Evolutionary conservation across 805 yeast species (phyloP).

Genomic region (Schwanniomyces vanrijiae): DNA sequence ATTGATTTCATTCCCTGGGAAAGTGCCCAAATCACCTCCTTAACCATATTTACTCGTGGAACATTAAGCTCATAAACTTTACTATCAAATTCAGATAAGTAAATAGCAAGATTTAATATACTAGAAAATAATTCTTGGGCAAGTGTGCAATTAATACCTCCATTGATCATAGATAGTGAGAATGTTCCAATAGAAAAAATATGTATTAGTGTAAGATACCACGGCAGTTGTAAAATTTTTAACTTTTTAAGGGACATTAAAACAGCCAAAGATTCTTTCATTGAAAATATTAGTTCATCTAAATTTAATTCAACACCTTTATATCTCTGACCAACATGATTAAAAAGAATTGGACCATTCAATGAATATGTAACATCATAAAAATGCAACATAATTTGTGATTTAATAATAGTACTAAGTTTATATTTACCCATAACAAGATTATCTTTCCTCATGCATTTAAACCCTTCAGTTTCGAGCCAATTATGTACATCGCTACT

Average conservation of each 20-base stretch:
- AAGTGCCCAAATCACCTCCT: constrained; percentile 61
- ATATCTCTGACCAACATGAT: constrained; percentile 29
- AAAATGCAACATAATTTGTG: constrained; percentile 40
- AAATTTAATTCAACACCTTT: constrained; percentile 29
- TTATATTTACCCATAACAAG: not conserved
- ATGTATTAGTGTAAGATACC: constrained; percentile 50
- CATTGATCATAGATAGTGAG: constrained; percentile 41
- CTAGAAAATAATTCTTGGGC: constrained; percentile 22
- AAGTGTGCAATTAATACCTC: constrained; percentile 31
- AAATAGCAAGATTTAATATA: constrained; percentile 21
- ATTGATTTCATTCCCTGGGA: not conserved
- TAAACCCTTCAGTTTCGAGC: not conserved
- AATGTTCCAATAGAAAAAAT: constrained; percentile 45
- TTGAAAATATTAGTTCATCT: constrained; percentile 28
- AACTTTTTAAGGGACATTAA: constrained; percentile 26
- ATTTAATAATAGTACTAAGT: constrained; percentile 20
- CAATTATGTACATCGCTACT: not conserved
- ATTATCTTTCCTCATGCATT: not conserved
- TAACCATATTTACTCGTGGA: constrained; percentile 49
- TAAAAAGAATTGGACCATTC: constrained; percentile 35
- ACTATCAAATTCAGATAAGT: constrained; percentile 20
- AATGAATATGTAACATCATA: constrained; percentile 35
- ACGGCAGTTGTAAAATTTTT: constrained; percentile 41
- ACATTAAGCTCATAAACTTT: constrained; percentile 28
- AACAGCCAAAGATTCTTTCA: constrained; percentile 28